Evolutionary conservation across 306 rosid genomes (phyloP).

Genomic region (Sphenostylis stenocarpa): DNA sequence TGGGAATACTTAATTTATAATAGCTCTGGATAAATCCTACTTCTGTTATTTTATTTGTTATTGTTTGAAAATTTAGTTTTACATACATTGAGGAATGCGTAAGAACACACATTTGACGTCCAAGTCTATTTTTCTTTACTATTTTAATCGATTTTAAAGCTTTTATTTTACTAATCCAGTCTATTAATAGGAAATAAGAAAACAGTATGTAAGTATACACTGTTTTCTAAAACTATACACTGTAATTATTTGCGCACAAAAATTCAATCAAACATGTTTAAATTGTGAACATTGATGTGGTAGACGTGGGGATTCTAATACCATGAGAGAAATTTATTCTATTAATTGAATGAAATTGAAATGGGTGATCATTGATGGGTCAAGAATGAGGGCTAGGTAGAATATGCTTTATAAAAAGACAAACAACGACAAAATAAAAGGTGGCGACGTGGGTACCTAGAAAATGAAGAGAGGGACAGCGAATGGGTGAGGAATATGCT

Average conservation of each 20-base stretch:
- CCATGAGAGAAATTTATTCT: neutral
- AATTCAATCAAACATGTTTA: neutral
- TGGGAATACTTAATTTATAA: neutral
- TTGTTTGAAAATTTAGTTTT: no score
- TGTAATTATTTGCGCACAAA: no score
- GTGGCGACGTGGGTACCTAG: slow-evolving; percentile 48
- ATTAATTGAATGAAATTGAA: neutral
- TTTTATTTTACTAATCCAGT: no score
- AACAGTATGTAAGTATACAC: no score
- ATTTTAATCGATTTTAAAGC: no score
- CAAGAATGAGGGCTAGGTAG: neutral
- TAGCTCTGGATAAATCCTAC: neutral
- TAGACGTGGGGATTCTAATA: neutral
- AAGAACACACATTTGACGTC: no score
- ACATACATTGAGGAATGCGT: no score
- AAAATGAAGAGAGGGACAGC: slow-evolving; percentile 76
- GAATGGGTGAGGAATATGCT: slow-evolving; percentile 62
- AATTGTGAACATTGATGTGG: no score
- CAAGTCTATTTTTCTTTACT: no score
- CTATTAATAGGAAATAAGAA: no score
- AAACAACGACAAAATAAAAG: neutral
- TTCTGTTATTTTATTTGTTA: neutral
- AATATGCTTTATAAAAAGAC: neutral
- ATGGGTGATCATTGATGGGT: neutral
- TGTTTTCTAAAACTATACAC: no score